These are phyloP conservation scores for Heterobasidion occidentale DNA, from an alignment of 1,284 basidiomycete species.

Conservation along the genomic window DNA sequence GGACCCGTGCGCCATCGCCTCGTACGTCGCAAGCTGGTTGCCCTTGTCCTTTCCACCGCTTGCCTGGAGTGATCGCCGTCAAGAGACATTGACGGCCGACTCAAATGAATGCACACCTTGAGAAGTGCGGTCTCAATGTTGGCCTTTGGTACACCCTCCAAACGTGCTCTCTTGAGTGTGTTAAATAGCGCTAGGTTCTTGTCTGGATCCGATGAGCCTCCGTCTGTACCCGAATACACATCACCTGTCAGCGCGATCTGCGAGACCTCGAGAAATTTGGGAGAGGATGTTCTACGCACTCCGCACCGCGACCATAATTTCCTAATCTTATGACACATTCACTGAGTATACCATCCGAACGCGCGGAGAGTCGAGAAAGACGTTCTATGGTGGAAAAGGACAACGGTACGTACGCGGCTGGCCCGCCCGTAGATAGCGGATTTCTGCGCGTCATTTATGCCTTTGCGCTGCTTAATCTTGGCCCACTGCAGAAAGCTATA, in stretches of 20 bases:
- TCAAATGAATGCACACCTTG: constrained; percentile 34
- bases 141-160: constrained; percentile 67
- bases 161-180: constrained; percentile 54
- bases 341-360: background rate
- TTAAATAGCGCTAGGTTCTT: constrained; percentile 57
- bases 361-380: background rate
- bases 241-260: background rate
- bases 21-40: constrained; percentile 54
- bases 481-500: constrained; percentile 53
- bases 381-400: background rate
- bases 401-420: constrained; percentile 38
- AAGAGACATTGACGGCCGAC: background rate
- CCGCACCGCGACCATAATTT: constrained; percentile 62
- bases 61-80: constrained; percentile 28
- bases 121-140: constrained; percentile 69
- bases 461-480: constrained; percentile 82
- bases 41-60: constrained; percentile 41
- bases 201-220: constrained; percentile 59
- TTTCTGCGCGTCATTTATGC: constrained; percentile 60
- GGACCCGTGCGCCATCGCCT: constrained; percentile 63
- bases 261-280: background rate
- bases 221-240: constrained; percentile 30
- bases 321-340: constrained; percentile 33
- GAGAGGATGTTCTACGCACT: constrained; percentile 31
- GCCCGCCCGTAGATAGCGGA: constrained; percentile 53